Evolutionary conservation across 2,329 filamentous ascomycete genomes (phyloP), one percentile per base, ranked within the genome.

Genomic region (Colletotrichum tamarilloi): DNA sequence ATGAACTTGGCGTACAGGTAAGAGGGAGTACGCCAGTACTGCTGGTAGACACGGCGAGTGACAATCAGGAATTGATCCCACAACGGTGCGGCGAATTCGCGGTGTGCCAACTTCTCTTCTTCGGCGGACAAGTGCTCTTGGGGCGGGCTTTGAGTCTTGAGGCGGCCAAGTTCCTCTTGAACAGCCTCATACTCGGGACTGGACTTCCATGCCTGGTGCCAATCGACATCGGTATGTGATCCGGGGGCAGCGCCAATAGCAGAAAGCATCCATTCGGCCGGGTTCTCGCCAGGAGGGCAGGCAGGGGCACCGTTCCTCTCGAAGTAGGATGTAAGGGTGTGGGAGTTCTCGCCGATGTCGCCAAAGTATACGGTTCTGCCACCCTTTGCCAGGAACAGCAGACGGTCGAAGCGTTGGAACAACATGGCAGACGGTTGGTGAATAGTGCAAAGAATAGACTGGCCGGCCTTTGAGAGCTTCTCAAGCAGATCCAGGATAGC

Each of bases 11-110:
- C 89, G 83, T 93, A 94, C 77, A 95, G 92, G 82, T 95, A 95
- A 1, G 88, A 86, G 0, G 93, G 93, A 1, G 89, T 93, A 64
- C 93, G 89, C 93, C 93, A 95, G 85, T 94, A 94, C 80, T 95
- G 93, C 77, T 93, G 87, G 81, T 94, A 94, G 14, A 94, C 90
- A 74, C 93, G 92, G 55, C 85, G 79, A 19, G 70, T 73, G 49
- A 73, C 70, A 56, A 73, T 57, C 5, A 73, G 12, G 11, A 88
- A 87, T 49, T 92, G 91, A 73, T 91, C 85, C 55, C 82, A 84
- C 9, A 94, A 81, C 0, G 92, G 89, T 26, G 92, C 92, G 1
- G 93, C 93, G 74, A 94, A 95, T 4, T 73, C 70, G 55, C 55
- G 60, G 46, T 1, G 49, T 35, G 60, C 28, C 35, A 11, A 52